Evolutionary conservation across 768 basidiomycete genomes (phyloP).

Genomic region (Heimioporus sp.): DNA sequence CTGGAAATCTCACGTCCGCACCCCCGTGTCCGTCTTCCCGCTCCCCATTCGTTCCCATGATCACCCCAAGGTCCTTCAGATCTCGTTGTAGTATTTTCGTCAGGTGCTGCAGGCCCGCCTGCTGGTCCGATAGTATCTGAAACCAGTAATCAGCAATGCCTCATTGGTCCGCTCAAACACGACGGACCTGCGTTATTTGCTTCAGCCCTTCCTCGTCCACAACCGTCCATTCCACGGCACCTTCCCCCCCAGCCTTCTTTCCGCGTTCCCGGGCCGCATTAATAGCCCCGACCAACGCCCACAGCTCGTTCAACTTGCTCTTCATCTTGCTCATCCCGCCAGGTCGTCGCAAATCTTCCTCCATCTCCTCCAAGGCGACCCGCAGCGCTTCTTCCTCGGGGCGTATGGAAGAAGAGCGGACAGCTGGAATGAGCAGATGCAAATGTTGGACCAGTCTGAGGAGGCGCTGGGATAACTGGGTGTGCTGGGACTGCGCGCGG

Average conservation of each 20-base stretch:
- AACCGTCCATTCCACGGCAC: slow-evolving; percentile 69
- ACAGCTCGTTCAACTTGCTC: slow-evolving; percentile 78
- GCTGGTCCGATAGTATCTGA: slow-evolving; percentile 75
- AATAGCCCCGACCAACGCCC: slow-evolving; percentile 79
- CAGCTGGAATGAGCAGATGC: slow-evolving; percentile 73
- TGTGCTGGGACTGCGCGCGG: slow-evolving; percentile 60
- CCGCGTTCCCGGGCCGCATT: slow-evolving; percentile 54
- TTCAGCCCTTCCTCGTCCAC: slow-evolving; percentile 82
- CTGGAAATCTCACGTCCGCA: slow-evolving; percentile 16
- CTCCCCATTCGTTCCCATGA: slow-evolving; percentile 48
- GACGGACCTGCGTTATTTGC: slow-evolving; percentile 67
- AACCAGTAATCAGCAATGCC: background rate
- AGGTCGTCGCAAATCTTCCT: slow-evolving; percentile 61
- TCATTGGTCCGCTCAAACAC: background rate
- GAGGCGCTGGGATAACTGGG: slow-evolving; percentile 69
- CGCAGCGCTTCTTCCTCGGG: slow-evolving; percentile 80
- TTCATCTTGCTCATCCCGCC: slow-evolving; percentile 57
- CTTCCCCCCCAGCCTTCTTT: slow-evolving; percentile 39
- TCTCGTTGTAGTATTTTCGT: slow-evolving; percentile 69
- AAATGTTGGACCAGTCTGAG: slow-evolving; percentile 70
- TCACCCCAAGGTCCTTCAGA: slow-evolving; percentile 63
- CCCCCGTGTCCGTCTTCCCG: slow-evolving; percentile 28
- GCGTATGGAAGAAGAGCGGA: slow-evolving; percentile 71
- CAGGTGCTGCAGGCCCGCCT: slow-evolving; percentile 76
- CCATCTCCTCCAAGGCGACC: slow-evolving; percentile 67